phyloP scores from a whole-genome alignment of 495 filamentous ascomycete genomes.

The Talaromyces proteolyticus region DNA sequence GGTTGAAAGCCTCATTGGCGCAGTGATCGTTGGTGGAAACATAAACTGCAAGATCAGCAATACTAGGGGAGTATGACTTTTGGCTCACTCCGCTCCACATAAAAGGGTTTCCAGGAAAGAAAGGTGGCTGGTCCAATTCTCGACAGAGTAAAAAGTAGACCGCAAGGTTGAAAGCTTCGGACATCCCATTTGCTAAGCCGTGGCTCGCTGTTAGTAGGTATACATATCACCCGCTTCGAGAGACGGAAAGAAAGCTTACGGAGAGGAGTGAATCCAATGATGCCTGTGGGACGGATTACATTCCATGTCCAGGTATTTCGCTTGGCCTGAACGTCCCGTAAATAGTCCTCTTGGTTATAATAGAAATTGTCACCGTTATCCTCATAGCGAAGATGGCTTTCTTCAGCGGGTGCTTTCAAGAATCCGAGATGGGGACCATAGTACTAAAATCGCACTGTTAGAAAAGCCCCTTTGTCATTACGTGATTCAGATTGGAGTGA shows the following conservation, averaged over 20 bases:
- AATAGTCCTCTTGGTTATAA: constrained; percentile 23
- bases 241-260: too few species aligned
- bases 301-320: constrained; percentile 21
- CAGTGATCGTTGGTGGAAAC: constrained; percentile 11
- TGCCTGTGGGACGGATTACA: constrained; percentile 23
- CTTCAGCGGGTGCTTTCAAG: constrained; percentile 13
- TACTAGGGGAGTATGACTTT: constrained; percentile 16
- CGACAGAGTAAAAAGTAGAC: constrained; percentile 22
- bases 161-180: constrained; percentile 15
- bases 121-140: constrained; percentile 12
- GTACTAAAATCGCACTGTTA: constrained; percentile 12
- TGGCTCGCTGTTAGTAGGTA: too few species aligned
- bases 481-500: too few species aligned
- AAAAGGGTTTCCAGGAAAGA: constrained; percentile 16
- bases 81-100: constrained; percentile 21
- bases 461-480: constrained; percentile 1
- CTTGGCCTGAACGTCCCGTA: constrained; percentile 12
- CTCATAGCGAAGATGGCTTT: constrained; percentile 15
- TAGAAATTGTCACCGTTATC: constrained; percentile 24
- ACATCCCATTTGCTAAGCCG: constrained; percentile 23
- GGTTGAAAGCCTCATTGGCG: constrained; percentile 23
- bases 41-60: constrained; percentile 19
- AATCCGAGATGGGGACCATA: constrained; percentile 23
- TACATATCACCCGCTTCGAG: too few species aligned
- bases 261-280: constrained; percentile 19